These are phyloP conservation scores for Yarrowia osloensis DNA, from an alignment of 805 yeast genomes.

Conservation along the genomic window DNA sequence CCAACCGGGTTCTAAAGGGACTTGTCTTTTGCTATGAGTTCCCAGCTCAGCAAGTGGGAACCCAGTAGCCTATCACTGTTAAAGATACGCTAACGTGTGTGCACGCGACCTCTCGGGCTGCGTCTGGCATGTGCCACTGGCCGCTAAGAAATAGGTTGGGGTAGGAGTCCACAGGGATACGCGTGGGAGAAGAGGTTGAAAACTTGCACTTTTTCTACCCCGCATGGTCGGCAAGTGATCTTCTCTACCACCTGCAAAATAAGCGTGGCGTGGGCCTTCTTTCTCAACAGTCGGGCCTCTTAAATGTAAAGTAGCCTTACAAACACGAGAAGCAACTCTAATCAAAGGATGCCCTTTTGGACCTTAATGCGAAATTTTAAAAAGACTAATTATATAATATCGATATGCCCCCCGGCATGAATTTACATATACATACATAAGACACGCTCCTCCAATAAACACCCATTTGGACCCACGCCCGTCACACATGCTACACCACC, in stretches of 20 bases:
- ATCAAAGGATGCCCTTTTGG: neutral
- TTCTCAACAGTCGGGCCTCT: neutral
- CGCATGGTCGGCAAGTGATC: neutral
- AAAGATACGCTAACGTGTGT: slow-evolving; percentile 1
- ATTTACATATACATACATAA: slow-evolving; percentile 13
- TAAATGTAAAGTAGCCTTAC: slow-evolving; percentile 1
- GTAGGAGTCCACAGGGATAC: neutral
- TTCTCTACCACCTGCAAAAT: neutral
- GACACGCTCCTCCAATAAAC: neutral
- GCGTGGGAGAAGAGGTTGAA: neutral
- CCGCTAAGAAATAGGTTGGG: neutral
- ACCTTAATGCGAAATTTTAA: slow-evolving; percentile 24
- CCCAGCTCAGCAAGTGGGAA: slow-evolving; percentile 12
- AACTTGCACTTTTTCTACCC: neutral
- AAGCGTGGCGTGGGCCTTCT: neutral
- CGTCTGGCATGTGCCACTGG: neutral
- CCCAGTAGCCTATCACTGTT: slow-evolving; percentile 9
- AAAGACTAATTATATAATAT: slow-evolving; percentile 19
- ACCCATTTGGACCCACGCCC: neutral
- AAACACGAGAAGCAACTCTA: slow-evolving; percentile 8
- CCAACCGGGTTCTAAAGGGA: neutral
- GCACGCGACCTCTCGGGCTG: slow-evolving; percentile 18
- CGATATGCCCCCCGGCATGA: slow-evolving; percentile 12
- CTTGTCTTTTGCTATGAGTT: neutral
- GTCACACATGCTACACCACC: slow-evolving; percentile 13